Base-by-base conservation (phyloP, 2,329 filamentous ascomycete species). In the Knufia petricola region DNA sequence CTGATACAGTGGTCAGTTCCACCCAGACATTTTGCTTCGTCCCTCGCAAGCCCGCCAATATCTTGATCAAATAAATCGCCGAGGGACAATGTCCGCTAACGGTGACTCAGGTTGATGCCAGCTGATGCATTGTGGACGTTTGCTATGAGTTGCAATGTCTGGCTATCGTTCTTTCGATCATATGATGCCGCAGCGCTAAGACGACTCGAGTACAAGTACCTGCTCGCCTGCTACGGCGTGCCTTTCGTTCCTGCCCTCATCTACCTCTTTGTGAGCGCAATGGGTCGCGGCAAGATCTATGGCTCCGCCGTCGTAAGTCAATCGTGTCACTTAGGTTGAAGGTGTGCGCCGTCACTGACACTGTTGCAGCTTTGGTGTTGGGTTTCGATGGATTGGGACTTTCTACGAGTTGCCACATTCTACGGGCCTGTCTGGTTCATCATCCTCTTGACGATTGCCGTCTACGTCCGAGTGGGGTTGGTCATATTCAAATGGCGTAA, bases 141-240 rank as follows among this genome's bases (percentile, higher is more conserved):
- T 50, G 80, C 83, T 47, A 92, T 94, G 86, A 85, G 86, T 1
- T 74, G 82, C 56, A 94, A 92, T 61, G 86, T 92, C 45, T 87
- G 87, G 63, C 67, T 90, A 12, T 88, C 85, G 0, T 87, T 92
- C 60, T 88, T 87, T 64, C 74, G 72, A 59, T 84, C 84, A 54
- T 89, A 81, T 57, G 78, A 84, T 51, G 77, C 81, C 1, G 66
- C 72, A 3, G 74, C 76, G 46, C 68, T 92, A 12, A 78, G 78
- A 9, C 71, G 66, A 38, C 74, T 90, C 61, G 87, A 92, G 61
- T 76, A 81, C 39, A 81, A 75, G 50, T 92, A 92, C 55, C 62
- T 87, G 1, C 26, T 81, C 1, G 61, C 72, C 49, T 87, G 84
- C 61, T 92, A 92, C 52, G 85, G 85, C 0, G 52, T 87, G 2